phyloP scores from a whole-genome alignment of 345 rosid species.

The Moricandia arvensis region DNA sequence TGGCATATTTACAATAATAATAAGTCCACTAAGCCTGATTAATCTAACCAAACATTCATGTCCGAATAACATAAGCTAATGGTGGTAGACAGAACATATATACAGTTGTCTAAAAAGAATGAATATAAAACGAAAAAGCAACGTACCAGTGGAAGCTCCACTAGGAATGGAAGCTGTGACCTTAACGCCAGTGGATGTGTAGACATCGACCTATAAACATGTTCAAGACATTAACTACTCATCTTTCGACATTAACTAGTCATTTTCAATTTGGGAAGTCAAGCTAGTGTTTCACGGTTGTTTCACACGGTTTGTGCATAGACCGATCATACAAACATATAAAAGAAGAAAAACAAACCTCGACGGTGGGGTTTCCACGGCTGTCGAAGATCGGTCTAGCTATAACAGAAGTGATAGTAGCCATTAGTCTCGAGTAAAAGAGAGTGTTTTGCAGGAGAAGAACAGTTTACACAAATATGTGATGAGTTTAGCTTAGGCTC shows the following conservation, averaged over 20 bases:
- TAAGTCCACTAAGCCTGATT: neutral
- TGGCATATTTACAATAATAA: neutral
- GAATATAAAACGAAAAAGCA: neutral
- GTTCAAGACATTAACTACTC: neutral
- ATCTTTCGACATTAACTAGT: too few species aligned
- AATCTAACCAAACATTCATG: neutral
- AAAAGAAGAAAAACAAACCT: constrained; percentile 45
- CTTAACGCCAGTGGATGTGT: constrained; percentile 52
- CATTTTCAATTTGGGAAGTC: too few species aligned
- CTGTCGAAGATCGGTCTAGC: constrained; percentile 96
- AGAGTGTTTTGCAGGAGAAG: neutral
- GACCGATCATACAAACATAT: neutral
- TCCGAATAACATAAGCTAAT: neutral
- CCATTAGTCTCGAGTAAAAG: constrained; percentile 36
- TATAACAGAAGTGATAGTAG: constrained; percentile 56
- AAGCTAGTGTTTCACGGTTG: too few species aligned
- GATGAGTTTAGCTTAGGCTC: neutral
- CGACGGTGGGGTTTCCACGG: constrained; percentile 98
- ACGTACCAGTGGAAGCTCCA: constrained; percentile 92
- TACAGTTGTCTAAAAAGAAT: neutral
- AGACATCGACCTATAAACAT: constrained; percentile 17
- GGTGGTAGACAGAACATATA: neutral
- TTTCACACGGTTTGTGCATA: neutral
- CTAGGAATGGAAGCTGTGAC: constrained; percentile 88
- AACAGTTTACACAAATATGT: neutral